Evolutionary conservation across 768 basidiomycete genomes (phyloP).

Genomic region (Mycena indigotica): DNA sequence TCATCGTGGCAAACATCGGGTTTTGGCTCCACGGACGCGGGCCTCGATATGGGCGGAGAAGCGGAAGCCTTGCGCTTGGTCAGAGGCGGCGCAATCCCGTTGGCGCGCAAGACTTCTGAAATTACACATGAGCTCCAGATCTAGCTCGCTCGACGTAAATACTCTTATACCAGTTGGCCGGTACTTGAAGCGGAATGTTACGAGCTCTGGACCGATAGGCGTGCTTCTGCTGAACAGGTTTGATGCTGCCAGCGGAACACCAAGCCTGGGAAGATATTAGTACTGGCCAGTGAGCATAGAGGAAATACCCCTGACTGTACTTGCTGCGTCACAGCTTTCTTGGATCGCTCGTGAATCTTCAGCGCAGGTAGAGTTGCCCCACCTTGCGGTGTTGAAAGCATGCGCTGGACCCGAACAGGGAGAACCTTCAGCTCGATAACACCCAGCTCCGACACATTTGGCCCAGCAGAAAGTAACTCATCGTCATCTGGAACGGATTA

Average conservation of each 20-base stretch:
- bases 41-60: not conserved
- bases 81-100: slow-evolving; percentile 11
- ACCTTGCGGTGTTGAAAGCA: not conserved
- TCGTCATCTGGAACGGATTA: too few relatives aligned
- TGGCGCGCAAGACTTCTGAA: slow-evolving; percentile 13
- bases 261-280: not conserved
- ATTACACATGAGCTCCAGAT: not conserved
- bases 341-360: slow-evolving; percentile 12
- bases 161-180: not conserved
- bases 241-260: not conserved
- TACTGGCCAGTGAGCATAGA: not conserved
- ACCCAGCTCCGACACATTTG: not conserved
- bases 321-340: slow-evolving; percentile 21
- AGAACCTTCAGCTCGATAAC: not conserved
- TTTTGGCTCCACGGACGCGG: not conserved
- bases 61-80: not conserved
- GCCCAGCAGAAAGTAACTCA: not conserved
- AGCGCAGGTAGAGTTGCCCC: not conserved
- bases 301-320: not conserved
- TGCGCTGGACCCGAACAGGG: not conserved
- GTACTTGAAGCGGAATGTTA: slow-evolving; percentile 12
- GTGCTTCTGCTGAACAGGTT: rapidly evolving
- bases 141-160: too few relatives aligned
- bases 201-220: not conserved
- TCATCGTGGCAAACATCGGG: not conserved